A percentile compares a stretch with the other conserved stretches of the same genome.
Conservation (phyloP, 108 stramenopile genomes). For the Aurantiochytrium sp. region DNA sequence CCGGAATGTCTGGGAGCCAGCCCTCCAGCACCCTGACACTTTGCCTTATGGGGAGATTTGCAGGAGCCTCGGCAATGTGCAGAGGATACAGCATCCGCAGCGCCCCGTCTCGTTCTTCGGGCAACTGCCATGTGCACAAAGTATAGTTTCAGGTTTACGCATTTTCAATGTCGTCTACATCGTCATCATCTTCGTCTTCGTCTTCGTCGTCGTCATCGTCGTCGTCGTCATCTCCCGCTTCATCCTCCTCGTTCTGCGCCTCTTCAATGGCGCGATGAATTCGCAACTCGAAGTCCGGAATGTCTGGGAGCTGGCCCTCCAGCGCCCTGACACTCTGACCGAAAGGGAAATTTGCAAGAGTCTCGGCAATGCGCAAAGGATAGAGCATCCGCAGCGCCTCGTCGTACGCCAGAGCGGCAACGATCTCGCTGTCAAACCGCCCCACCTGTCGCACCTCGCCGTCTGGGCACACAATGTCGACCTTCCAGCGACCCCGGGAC, state of each 20-base stretch:
- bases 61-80: too few species aligned
- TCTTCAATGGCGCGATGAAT: background rate
- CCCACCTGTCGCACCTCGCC: constrained; percentile 14
- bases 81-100: too few species aligned
- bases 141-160: too few species aligned
- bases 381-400: background rate
- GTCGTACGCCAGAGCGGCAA: background rate
- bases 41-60: too few species aligned
- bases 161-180: background rate
- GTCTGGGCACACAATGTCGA: background rate
- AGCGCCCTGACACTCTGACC: background rate
- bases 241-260: background rate
- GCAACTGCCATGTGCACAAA: too few species aligned
- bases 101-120: too few species aligned
- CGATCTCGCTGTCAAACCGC: background rate
- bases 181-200: background rate
- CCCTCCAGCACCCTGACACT: too few species aligned
- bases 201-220: background rate
- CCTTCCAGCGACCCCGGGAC: background rate
- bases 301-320: background rate
- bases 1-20: too few species aligned
- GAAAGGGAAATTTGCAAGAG: constrained; percentile 1
- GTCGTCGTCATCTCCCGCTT: background rate
- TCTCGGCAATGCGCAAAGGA: background rate
- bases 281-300: background rate